phyloP scores from a whole-genome alignment of 2,329 filamentous ascomycete genomes.

The Harringtonia aguacate region DNA sequence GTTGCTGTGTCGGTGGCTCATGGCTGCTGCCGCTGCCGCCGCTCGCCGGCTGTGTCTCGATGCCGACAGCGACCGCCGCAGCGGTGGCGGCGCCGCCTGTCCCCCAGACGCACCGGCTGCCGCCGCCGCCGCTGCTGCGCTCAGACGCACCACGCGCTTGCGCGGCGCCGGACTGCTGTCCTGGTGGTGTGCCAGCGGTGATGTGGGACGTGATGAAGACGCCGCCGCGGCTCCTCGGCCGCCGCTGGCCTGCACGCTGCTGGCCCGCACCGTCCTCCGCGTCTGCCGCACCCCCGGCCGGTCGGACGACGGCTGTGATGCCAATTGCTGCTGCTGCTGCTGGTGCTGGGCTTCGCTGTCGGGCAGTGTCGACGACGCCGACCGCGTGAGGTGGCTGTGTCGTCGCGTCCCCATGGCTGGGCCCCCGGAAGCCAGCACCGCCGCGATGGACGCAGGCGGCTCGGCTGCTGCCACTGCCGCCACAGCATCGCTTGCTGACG shows the following conservation, averaged over 20 bases:
- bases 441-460: constrained; percentile 2
- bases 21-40: constrained; percentile 6
- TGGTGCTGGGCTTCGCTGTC: constrained; percentile 17
- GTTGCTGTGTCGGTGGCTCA: constrained; percentile 11
- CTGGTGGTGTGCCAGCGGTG: constrained; percentile 26
- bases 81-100: constrained; percentile 31
- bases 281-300: constrained; percentile 15
- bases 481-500: constrained; percentile 31
- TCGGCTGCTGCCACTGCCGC: constrained; percentile 10
- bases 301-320: constrained; percentile 4
- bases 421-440: too few relatives aligned
- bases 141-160: constrained; percentile 48
- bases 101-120: too few relatives aligned
- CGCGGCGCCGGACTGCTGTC: constrained; percentile 40
- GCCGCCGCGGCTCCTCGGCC: not conserved
- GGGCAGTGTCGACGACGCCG: constrained; percentile 28
- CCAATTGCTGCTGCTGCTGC: constrained; percentile 6
- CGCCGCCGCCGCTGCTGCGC: constrained; percentile 23
- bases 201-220: constrained; percentile 24
- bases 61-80: constrained; percentile 39
- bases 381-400: constrained; percentile 36
- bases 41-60: constrained; percentile 15
- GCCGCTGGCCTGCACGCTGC: constrained; percentile 29
- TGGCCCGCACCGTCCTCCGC: constrained; percentile 34
- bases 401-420: constrained; percentile 38